phyloP scores from a whole-genome alignment of 2,329 filamentous ascomycete genomes.

The Trichoderma atroviride region DNA sequence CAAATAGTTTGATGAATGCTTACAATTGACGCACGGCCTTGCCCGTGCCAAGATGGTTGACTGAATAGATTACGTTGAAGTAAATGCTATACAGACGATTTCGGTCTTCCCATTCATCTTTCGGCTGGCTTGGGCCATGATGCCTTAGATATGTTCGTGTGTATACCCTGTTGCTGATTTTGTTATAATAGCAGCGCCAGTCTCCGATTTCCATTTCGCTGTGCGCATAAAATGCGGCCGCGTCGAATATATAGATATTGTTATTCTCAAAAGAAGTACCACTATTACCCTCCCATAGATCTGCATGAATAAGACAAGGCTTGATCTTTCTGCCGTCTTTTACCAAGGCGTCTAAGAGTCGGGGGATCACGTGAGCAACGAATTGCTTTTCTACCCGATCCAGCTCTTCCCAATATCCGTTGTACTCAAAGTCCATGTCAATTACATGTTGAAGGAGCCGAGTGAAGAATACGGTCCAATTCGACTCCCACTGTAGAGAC shows the following conservation, averaged over 20 bases:
- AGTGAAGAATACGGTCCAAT: not conserved
- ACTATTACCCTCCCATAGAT: not conserved
- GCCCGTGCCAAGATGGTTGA: not conserved
- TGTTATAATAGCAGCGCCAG: not conserved
- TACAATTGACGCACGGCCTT: not conserved
- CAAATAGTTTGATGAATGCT: too few species aligned
- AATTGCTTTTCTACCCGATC: not conserved
- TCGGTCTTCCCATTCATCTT: not conserved
- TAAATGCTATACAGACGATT: not conserved
- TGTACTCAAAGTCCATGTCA: not conserved
- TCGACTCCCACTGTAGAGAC: not conserved
- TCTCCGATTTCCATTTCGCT: not conserved
- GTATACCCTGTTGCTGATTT: not conserved
- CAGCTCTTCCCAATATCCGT: not conserved
- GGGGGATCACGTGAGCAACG: not conserved
- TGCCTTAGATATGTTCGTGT: not conserved
- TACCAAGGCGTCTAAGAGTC: not conserved
- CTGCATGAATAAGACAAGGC: not conserved
- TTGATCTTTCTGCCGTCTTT: not conserved
- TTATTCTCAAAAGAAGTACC: not conserved
- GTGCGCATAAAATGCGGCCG: not conserved
- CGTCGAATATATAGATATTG: not conserved
- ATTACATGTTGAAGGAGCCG: not conserved
- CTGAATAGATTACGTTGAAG: not conserved
- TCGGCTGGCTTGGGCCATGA: not conserved